Conservation (phyloP, 108 stramenopile genomes). For the Aurantiochytrium sp. region DNA sequence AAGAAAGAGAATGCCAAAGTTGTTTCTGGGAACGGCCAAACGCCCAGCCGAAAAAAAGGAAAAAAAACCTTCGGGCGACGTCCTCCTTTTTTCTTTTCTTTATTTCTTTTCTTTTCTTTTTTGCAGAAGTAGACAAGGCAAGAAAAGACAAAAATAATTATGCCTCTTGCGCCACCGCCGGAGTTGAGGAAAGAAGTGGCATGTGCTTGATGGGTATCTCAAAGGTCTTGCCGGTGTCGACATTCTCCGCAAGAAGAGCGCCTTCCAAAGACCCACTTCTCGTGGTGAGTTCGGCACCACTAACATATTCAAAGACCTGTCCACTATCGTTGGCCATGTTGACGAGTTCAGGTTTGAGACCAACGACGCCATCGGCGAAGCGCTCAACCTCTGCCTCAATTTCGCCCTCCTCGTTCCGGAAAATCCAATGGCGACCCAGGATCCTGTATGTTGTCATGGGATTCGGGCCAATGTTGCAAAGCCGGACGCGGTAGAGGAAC, state of each 20-base stretch:
- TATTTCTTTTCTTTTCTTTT: no score
- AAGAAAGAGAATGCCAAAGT: no score
- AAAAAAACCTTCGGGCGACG: no score
- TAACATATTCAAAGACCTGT: background rate
- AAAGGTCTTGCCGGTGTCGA: background rate
- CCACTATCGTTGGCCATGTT: background rate
- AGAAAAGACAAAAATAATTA: no score
- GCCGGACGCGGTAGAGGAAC: background rate
- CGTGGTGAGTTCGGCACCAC: background rate
- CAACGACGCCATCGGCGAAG: conserved; percentile 2
- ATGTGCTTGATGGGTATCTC: background rate
- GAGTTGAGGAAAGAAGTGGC: background rate
- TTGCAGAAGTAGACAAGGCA: no score
- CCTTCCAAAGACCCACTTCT: background rate
- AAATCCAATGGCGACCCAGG: background rate
- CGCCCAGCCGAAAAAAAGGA: no score
- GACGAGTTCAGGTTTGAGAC: background rate
- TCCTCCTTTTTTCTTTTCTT: no score
- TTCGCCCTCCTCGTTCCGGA: background rate
- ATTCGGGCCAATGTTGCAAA: background rate
- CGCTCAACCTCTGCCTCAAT: background rate
- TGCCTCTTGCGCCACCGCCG: background rate
- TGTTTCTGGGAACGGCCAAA: no score
- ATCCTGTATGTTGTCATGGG: background rate
- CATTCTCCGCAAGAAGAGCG: background rate